phyloP scores from a whole-genome alignment of 225 moss, liverwort and hornwort species.

The Ulota crispa region DNA sequence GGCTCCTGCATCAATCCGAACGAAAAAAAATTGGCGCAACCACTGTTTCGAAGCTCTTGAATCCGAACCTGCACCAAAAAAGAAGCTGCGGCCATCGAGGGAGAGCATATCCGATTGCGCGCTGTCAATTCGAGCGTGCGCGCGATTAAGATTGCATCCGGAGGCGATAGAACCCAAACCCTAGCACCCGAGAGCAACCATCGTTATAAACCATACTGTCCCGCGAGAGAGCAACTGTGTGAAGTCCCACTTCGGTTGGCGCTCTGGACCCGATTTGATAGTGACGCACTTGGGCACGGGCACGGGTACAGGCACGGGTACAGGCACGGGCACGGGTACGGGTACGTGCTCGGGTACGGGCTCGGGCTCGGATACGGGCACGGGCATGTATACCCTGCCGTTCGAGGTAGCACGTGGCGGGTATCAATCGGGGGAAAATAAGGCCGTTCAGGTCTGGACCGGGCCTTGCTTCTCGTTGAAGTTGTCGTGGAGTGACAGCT shows the following conservation, averaged over 20 bases:
- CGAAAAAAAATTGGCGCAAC: not conserved
- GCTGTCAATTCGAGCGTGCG: not conserved
- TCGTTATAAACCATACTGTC: slow-evolving; percentile 18
- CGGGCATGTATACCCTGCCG: not conserved
- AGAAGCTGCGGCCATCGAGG: not conserved
- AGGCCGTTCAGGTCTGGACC: not conserved
- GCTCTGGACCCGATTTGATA: slow-evolving; percentile 5
- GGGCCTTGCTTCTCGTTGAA: not conserved
- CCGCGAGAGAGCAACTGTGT: slow-evolving; percentile 31
- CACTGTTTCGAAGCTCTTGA: not conserved
- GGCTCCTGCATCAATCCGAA: not conserved
- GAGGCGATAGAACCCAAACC: slow-evolving; percentile 23
- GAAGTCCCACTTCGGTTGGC: slow-evolving; percentile 23
- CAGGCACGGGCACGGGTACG: not conserved
- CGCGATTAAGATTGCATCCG: not conserved
- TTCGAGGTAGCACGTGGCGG: not conserved
- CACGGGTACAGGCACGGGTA: not conserved
- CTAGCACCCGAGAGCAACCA: slow-evolving; percentile 22
- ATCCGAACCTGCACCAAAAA: slow-evolving; percentile 2
- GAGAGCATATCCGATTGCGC: not conserved
- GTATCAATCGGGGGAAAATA: not conserved
- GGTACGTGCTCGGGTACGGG: too few species aligned
- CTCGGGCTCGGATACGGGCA: not conserved
- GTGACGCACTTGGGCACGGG: not conserved
- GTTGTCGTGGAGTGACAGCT: not conserved